A percentile compares a stretch with the other conserved stretches of the same genome.
Conservation (phyloP, 345 rosid species). For the Conringia planisiliqua region DNA sequence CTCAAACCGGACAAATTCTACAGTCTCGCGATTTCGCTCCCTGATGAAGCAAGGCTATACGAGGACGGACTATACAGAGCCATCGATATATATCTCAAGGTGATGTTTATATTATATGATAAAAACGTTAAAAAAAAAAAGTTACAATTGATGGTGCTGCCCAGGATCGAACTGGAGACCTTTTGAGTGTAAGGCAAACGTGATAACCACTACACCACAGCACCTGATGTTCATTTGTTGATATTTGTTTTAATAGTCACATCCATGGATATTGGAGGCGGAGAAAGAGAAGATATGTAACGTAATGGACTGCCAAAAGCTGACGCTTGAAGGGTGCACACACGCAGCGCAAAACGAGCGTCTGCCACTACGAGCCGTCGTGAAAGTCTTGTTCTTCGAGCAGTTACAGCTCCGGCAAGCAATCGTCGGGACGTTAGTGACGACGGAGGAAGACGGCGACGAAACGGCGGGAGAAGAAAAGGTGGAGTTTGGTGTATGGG, state of each 20-base stretch:
- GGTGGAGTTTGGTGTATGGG: constrained; percentile 41
- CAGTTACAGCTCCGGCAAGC: constrained; percentile 78
- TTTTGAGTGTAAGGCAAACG: constrained; percentile 36
- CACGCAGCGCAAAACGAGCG: constrained; percentile 96
- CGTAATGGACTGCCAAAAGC: constrained; percentile 67
- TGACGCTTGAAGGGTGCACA: constrained; percentile 84
- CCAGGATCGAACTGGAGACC: constrained; percentile 32
- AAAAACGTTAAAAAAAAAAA: not conserved
- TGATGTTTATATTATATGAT: not conserved
- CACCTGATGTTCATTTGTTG: not conserved
- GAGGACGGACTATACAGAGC: constrained; percentile 90
- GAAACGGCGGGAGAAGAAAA: not conserved
- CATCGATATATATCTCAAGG: constrained; percentile 83
- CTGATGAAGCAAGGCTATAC: constrained; percentile 63
- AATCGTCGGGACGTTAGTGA: constrained; percentile 54
- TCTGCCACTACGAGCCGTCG: constrained; percentile 75
- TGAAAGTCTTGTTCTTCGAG: constrained; percentile 77
- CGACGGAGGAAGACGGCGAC: constrained; percentile 5
- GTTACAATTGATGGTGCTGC: not conserved
- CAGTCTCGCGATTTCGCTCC: constrained; percentile 52
- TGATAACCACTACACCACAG: constrained; percentile 34
- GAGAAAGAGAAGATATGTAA: constrained; percentile 77
- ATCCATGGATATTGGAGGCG: constrained; percentile 65
- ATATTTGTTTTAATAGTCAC: constrained; percentile 38
- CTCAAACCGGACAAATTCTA: constrained; percentile 68